These are phyloP conservation scores for Backusella luteola DNA, from an alignment of 192 early-diverging fungal species.

Conservation along the genomic window DNA sequence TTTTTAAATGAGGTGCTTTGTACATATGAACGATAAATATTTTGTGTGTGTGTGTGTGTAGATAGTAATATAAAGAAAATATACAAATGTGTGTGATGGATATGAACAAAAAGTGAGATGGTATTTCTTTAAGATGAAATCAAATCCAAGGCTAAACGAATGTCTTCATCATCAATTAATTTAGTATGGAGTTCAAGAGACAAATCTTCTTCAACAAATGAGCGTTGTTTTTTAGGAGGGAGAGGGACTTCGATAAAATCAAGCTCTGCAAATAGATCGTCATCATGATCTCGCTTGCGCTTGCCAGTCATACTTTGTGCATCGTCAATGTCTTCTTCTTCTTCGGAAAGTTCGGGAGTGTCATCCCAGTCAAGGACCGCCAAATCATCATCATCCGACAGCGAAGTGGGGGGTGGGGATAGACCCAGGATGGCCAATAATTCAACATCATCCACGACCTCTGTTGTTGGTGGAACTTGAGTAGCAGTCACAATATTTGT, in stretches of 20 bases:
- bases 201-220: neutral
- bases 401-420: neutral
- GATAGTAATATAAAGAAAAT: neutral
- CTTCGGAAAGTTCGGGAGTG: conserved; percentile 23
- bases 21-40: neutral
- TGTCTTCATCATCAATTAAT: conserved; percentile 18
- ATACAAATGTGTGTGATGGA: neutral
- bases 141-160: conserved; percentile 23
- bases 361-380: conserved; percentile 21
- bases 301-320: neutral
- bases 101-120: neutral
- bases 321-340: conserved; percentile 25
- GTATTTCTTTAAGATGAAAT: conserved; percentile 7
- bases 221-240: neutral
- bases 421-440: conserved; percentile 23
- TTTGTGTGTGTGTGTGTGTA: neutral
- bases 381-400: neutral
- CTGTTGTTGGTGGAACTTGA: neutral
- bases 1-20: neutral
- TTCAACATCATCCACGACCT: conserved; percentile 19
- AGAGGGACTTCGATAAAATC: conserved; percentile 29
- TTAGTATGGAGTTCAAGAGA: neutral
- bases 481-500: neutral
- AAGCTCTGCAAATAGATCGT: conserved; percentile 18
- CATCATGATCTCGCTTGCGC: conserved; percentile 13